Conservation (phyloP, 2,329 filamentous ascomycete genomes). For the Trichoderma pleuroti region DNA sequence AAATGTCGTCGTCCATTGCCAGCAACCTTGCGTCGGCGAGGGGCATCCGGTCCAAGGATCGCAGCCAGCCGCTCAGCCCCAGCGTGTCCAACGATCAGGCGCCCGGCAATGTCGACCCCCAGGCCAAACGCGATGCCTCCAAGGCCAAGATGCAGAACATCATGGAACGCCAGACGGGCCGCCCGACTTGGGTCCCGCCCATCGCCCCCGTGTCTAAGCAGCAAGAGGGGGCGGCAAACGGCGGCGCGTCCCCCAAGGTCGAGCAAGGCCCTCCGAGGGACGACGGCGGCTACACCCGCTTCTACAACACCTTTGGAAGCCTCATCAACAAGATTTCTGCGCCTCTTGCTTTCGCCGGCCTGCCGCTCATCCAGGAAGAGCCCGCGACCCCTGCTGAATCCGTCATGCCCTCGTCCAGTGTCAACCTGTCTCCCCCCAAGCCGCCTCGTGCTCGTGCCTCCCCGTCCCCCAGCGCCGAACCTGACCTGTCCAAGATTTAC, state of each 20-base stretch:
- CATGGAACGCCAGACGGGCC: constrained; percentile 50
- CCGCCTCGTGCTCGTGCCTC: constrained; percentile 28
- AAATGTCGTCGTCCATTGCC: constrained; percentile 77
- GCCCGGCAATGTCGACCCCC: constrained; percentile 63
- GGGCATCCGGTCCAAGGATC: constrained; percentile 66
- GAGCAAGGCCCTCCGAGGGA: constrained; percentile 30
- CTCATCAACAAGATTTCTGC: constrained; percentile 87
- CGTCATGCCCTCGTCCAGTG: constrained; percentile 34
- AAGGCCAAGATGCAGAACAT: constrained; percentile 54
- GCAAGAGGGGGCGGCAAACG: constrained; percentile 23
- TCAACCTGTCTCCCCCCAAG: constrained; percentile 34
- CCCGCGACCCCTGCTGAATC: constrained; percentile 30
- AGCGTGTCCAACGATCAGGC: constrained; percentile 71
- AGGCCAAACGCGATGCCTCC: constrained; percentile 49
- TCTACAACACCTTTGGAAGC: constrained; percentile 88
- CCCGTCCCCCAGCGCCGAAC: constrained; percentile 44
- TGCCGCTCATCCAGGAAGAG: constrained; percentile 67
- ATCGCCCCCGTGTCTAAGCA: constrained; percentile 26
- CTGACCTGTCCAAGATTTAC: constrained; percentile 79
- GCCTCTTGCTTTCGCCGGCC: constrained; percentile 85
- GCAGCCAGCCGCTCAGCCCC: constrained; percentile 65
- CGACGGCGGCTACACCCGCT: constrained; percentile 82
- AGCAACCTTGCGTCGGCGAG: constrained; percentile 83
- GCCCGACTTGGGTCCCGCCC: constrained; percentile 53
- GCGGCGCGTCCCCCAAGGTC: constrained; percentile 26